Base-by-base conservation (phyloP, 225 moss, liverwort and hornwort species). In the Physcomitrellopsis africana region DNA sequence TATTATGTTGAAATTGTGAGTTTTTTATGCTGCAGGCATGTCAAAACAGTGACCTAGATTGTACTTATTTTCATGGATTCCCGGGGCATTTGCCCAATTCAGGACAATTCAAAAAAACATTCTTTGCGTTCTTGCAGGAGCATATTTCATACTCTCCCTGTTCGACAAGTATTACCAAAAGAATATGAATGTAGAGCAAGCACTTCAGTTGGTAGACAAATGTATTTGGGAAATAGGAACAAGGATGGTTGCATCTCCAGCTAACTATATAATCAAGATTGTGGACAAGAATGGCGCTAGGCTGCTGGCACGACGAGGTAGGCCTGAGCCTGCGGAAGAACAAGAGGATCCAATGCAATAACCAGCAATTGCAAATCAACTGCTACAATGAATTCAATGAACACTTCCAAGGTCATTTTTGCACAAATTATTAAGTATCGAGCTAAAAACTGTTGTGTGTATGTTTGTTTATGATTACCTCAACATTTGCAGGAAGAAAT, bases 161-260 rank as follows among this genome's bases (percentile, higher is more conserved):
- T n/a, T 87, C 17, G 84, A 87, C 71, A 87, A 79, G 63, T 87
- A 81, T 26, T 81, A 82, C 44, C 47, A 84, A 32, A 84, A 84
- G 67, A 72, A 79, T 64, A 81, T 84, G 81, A 76, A 19, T 12
- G 54, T 84, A 23, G 78, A 81, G 48, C 79, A 87, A 62, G 81
- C 84, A 2, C 23, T 81, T 9, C 65, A 72, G 41, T 11, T 84
- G 47, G 81, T 77, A 67, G 84, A 84, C 47, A 73, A 72, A 17
- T 87, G 87, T 11, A 74, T 84, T 20, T 79, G 73, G 74, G 87
- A 87, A 61, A 76, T 87, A 27, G 79, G 74, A 18, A 84, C 73
- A 7, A 67, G 84, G 71, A 81, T 87, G 84, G 76, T 84, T 1
- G 87, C 81, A 8, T 70, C 84, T 56, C 81, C 84, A 41, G 51